Base-by-base conservation (phyloP, 2,329 filamentous ascomycete genomes). In the Talaromyces rugulosus region DNA sequence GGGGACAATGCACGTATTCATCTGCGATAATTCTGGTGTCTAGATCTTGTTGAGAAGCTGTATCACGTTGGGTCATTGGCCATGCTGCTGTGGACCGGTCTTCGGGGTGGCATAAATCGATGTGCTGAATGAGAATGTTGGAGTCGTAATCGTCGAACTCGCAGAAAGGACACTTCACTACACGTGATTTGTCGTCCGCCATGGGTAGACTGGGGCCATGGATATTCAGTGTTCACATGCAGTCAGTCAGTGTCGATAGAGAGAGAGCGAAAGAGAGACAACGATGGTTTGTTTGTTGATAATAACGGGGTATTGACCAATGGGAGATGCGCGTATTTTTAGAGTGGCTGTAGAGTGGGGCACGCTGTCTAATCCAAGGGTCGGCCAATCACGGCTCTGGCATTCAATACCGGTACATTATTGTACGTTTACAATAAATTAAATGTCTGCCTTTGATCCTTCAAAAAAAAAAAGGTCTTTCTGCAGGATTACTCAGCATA, bases 1-100 rank as follows among this genome's bases (percentile, higher is more conserved):
- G 80, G 36, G 83, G 81, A 66, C 86, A 88, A 50, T 82, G 77
- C 27, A 80, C 75, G 68, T 85, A 86, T 57, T 69, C 67, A 11
- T 66, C 61, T 12, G 60, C 55, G n/a, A 66, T 56, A 4, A 69
- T 66, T 6, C 9, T 14, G 53, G 30, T 28, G 11, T n/a, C 44
- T 47, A 28, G 5, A 8, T 52, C 50, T 27, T 40, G 36, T n/a
- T 40, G 36, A n/a, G 36, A n/a, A n/a, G 36, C 12, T 40, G 36
- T 40, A n/a, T 40, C 36, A n/a, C n/a, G 36, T 40, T 40, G 36
- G 27, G 36, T 55, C 14, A 34, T 18, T 42, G 9, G 23, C 27
- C 36, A 50, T 56, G 9, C 23, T 12, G 28, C 50, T 7, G 18
- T 9, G 63, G 56, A 69, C 64, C 44, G 70, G 71, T 69, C 67